Conservation (phyloP, 2,329 filamentous ascomycete species). For the Gaeumannomyces sp. region DNA sequence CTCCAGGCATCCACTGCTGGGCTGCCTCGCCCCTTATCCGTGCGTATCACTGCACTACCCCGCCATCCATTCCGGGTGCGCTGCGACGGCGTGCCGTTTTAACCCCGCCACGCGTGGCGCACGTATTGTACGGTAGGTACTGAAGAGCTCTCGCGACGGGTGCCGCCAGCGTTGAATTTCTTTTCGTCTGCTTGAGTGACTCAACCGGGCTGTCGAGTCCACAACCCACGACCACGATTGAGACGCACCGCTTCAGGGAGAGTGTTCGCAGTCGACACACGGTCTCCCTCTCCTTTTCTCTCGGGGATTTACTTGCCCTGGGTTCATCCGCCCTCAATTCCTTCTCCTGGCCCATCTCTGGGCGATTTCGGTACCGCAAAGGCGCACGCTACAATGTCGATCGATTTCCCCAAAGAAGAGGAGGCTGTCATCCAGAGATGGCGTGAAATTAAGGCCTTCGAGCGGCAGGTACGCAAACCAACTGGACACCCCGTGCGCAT, state of each 20-base stretch:
- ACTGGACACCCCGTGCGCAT: not conserved
- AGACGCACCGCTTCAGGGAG: not conserved
- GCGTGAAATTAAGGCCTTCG: slow-evolving; percentile 89
- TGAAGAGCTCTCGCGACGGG: not conserved
- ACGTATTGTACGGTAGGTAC: not conserved
- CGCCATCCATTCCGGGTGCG: not conserved
- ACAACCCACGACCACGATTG: not conserved
- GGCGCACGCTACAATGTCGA: slow-evolving; percentile 56
- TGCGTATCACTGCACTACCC: not conserved
- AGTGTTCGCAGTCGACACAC: not conserved
- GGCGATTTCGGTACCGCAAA: not conserved
- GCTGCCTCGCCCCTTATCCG: not conserved
- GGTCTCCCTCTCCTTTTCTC: not conserved
- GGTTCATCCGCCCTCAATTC: not conserved
- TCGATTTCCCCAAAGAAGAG: slow-evolving; percentile 91
- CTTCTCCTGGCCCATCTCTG: not conserved
- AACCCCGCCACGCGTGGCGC: not conserved
- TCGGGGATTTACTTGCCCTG: not conserved
- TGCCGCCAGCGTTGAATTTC: not conserved
- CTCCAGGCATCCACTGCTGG: too few relatives aligned
- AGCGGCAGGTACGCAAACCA: slow-evolving; percentile 58
- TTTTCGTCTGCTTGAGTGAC: not conserved
- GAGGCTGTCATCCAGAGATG: slow-evolving; percentile 77
- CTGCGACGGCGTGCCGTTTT: not conserved
- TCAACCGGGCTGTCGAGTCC: not conserved